Base-by-base conservation (phyloP, 2,329 filamentous ascomycete species). In the Penicillium sp. region DNA sequence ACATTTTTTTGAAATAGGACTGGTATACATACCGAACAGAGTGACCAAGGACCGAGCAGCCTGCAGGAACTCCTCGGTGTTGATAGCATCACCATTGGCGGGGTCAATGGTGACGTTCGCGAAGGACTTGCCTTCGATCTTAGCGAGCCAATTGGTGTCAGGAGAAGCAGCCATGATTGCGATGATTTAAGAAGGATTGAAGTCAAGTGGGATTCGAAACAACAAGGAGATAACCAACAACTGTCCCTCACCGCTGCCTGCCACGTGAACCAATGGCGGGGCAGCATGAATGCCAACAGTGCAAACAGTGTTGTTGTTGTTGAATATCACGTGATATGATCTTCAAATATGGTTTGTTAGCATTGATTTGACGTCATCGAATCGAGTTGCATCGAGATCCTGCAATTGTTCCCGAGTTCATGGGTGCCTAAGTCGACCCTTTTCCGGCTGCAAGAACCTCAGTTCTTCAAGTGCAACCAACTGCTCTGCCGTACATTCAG, bases 21-120 rank as follows among this genome's bases (percentile, higher is more conserved):
- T 25, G 9, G 6, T 14, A 11, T 12, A 27, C 27, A 64, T 76
- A 94, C 91, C 90, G 70, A 97, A 97, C 59, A 99, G 85, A 59
- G 86, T 89, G 51, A 89, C 89, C 73, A 97, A 78, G 54, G 89
- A 87, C 82, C 97, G 92, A 51, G 91, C 85, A 55, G 94, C 94
- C 63, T 96, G 89, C 61, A 97, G 88, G 77, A 97, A 99, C 73
- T 95, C 86, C 55, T 84, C 84, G 45, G 94, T 97, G 52, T 85
- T 78, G 69, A 97, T 86, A 58, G 86, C 89, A 79, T 91, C 88
- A 76, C 86, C 87, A 65, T 89, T 88, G 64, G 82, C 81, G 59
- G 82, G 80, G 67, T 91, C 85, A 67, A 96, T 76, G 14, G 89
- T 87, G 52, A 97, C 93, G 66, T 93, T 85, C 61, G 83, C 81